phyloP scores from a whole-genome alignment of 257 asterid genomes.

The Plectranthus barbatus region DNA sequence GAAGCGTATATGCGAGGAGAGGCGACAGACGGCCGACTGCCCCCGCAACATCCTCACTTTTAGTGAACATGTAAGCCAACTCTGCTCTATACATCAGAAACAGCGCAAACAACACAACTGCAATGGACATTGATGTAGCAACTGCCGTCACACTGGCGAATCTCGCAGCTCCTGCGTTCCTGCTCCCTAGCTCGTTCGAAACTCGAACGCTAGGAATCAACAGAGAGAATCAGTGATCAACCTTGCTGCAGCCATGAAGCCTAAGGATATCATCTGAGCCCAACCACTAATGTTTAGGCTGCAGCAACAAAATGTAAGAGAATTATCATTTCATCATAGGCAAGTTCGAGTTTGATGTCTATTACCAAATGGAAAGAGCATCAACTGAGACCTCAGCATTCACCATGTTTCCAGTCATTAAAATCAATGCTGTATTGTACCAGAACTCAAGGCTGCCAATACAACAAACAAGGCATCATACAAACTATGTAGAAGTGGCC shows the following conservation, averaged over 20 bases:
- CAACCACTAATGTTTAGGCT: conserved; percentile 62
- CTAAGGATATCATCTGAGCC: conserved; percentile 59
- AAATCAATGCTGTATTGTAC: conserved; percentile 49
- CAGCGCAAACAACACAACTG: conserved; percentile 28
- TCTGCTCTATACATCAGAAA: conserved; percentile 36
- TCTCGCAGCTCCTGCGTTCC: conserved; percentile 37
- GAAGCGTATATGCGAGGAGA: conserved; percentile 44
- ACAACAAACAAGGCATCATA: not conserved
- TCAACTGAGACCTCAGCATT: conserved; percentile 54
- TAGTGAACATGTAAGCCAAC: conserved; percentile 47
- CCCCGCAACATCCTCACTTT: conserved; percentile 23
- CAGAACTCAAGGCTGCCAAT: conserved; percentile 53
- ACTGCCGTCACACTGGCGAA: conserved; percentile 31
- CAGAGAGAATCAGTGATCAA: not conserved
- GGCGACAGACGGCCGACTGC: conserved; percentile 44
- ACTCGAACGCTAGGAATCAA: conserved; percentile 43
- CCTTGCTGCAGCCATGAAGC: conserved; percentile 54
- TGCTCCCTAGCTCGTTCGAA: conserved; percentile 56
- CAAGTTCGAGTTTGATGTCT: too few species aligned
- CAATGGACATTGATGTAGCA: conserved; percentile 30
- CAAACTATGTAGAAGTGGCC: too few species aligned
- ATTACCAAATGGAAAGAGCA: conserved; percentile 77
- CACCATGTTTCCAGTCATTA: conserved; percentile 48
- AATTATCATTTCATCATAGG: too few species aligned
- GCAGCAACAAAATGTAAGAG: not conserved